Evolutionary conservation across 305 asterid genomes (phyloP).

Genomic region (Ilex paraguariensis): DNA sequence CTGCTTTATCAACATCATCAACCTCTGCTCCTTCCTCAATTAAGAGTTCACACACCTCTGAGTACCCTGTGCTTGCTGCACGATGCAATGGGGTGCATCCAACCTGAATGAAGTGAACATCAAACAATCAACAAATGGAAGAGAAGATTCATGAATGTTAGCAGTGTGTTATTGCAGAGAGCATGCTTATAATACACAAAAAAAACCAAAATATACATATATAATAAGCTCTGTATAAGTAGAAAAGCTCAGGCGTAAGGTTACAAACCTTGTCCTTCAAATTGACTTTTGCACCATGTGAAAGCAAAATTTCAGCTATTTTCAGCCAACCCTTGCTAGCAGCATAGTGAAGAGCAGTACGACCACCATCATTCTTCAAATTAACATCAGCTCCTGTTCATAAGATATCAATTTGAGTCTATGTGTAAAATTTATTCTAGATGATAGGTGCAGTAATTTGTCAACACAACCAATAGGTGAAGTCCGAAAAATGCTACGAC

Average conservation of each 20-base stretch:
- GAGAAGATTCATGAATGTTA: constrained; percentile 4
- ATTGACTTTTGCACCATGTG: constrained; percentile 76
- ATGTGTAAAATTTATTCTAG: no score
- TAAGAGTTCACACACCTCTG: constrained; percentile 58
- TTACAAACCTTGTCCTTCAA: constrained; percentile 76
- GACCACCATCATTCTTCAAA: constrained; percentile 70
- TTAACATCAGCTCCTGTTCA: constrained; percentile 83
- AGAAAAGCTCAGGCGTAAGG: constrained; percentile 10
- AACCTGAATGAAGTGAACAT: constrained; percentile 37
- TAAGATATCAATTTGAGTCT: constrained; percentile 12
- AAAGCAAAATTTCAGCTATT: constrained; percentile 70
- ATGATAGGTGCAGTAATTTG: not conserved
- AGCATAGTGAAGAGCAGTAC: constrained; percentile 93
- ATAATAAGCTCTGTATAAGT: constrained; percentile 2
- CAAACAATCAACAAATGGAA: constrained; percentile 9
- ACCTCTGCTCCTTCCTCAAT: constrained; percentile 96
- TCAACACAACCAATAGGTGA: not conserved
- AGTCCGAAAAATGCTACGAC: not conserved
- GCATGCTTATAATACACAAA: no score
- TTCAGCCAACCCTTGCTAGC: constrained; percentile 85
- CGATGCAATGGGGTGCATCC: constrained; percentile 98
- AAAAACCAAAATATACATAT: not conserved
- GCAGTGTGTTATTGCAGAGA: no score
- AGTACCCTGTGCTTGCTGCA: constrained; percentile 88
- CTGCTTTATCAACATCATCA: constrained; percentile 77